These are phyloP conservation scores for Celoporthe dispersa DNA, from an alignment of 2,329 filamentous ascomycete species.

Conservation along the genomic window DNA sequence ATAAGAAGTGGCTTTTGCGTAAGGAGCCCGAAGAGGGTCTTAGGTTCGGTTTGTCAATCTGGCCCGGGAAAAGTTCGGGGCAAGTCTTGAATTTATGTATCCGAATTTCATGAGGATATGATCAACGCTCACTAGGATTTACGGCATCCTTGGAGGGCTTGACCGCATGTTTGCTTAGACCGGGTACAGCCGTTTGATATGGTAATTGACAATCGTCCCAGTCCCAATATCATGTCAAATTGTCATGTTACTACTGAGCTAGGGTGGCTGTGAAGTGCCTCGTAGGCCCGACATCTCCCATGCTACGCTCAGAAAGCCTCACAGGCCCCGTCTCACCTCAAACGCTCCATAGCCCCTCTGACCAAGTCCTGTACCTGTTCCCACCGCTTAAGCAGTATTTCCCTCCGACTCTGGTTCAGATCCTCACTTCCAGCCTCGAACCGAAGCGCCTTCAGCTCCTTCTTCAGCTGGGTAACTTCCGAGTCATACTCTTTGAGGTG, in stretches of 20 bases:
- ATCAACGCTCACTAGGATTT: too few relatives aligned
- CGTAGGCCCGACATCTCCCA: not conserved
- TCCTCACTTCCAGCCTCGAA: constrained; percentile 20
- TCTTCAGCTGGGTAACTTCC: constrained; percentile 39
- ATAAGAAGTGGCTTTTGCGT: too few relatives aligned
- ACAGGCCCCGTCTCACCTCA: constrained; percentile 28
- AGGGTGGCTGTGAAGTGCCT: not conserved
- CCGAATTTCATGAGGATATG: too few relatives aligned
- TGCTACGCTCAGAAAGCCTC: not conserved
- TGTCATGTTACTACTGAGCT: too few relatives aligned
- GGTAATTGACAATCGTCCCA: not conserved
- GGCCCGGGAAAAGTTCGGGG: too few relatives aligned
- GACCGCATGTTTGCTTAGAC: not conserved
- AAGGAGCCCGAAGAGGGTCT: too few relatives aligned
- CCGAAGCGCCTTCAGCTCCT: constrained; percentile 37
- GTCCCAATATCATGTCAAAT: too few relatives aligned
- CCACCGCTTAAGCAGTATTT: constrained; percentile 47
- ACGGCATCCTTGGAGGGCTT: not conserved
- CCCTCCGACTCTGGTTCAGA: constrained; percentile 40
- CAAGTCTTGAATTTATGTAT: too few relatives aligned
- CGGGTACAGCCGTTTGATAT: not conserved
- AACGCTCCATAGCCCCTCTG: constrained; percentile 41
- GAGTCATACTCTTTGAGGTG: constrained; percentile 45
- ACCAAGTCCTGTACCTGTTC: constrained; percentile 47
- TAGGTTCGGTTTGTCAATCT: too few relatives aligned